Conservation (phyloP, 345 rosid species). For the Eucalyptus leucophloia region DNA sequence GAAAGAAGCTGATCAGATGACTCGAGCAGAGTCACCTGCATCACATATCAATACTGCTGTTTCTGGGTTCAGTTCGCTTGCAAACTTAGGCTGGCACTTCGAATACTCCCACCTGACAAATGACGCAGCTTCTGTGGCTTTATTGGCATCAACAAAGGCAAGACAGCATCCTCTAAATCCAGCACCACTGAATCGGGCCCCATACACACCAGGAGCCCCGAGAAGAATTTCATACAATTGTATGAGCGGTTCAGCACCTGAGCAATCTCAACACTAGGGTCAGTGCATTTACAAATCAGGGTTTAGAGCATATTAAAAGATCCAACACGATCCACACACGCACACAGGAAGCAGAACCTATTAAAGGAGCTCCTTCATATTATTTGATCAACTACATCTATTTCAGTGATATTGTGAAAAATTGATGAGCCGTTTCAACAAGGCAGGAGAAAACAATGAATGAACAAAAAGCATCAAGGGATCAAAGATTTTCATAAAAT, state of each 20-base stretch:
- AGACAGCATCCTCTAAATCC: conserved; percentile 92
- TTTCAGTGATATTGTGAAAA: neutral
- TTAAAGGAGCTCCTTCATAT: neutral
- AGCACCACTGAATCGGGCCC: conserved; percentile 91
- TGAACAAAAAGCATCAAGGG: neutral
- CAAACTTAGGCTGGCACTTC: conserved; percentile 54
- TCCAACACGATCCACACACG: neutral
- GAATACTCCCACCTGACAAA: conserved; percentile 49
- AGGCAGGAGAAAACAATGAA: neutral
- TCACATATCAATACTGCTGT: conserved; percentile 56
- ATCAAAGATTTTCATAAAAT: neutral
- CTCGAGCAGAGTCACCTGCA: conserved; percentile 56
- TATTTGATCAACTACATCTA: neutral
- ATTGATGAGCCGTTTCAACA: neutral
- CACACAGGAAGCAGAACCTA: neutral
- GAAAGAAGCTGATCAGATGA: conserved; percentile 19
- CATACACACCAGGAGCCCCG: conserved; percentile 69
- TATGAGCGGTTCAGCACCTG: conserved; percentile 76
- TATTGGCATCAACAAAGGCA: conserved; percentile 50
- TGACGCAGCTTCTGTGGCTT: conserved; percentile 52
- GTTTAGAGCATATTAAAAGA: neutral
- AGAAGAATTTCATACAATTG: conserved; percentile 62
- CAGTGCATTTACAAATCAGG: neutral
- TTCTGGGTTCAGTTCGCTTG: conserved; percentile 26
- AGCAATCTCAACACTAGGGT: neutral